Base-by-base conservation (phyloP, 345 rosid genomes). In the Salix udensis region DNA sequence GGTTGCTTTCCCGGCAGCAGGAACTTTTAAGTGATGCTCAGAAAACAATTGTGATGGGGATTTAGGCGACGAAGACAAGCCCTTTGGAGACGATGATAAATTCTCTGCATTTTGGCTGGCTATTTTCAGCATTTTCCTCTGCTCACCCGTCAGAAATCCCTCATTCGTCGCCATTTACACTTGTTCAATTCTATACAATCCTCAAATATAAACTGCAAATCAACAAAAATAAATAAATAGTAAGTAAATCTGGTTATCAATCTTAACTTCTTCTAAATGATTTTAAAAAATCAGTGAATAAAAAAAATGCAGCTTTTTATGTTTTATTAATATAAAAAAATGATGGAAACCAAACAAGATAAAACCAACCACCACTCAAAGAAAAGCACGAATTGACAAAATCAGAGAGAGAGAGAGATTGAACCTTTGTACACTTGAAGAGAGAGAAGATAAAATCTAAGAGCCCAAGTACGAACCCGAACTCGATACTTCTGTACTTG, bases 71-170 rank as follows among this genome's bases (percentile, higher is more conserved):
- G 85, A 72, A 14, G 79, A 78, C 74, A 75, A 50, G 68, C 23
- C 62, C 79, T 85, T 96, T 1, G 97, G 97, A 0, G 98, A 91
- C 3, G 96, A 92, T 2, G 98, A 91, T 79, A 87, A 71, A 42
- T 5, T 83, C 13, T 83, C 97, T 6, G 77, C 82, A 79, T 85
- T 93, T 72, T 81, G 87, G 68, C 89, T 87, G 1, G 99, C 98
- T 79, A 88, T 13, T 84, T 96, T 90, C 76, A 96, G 62, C 77
- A 74, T 85, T 58, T 96, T 92, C 91, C 98, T 86, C 86, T 96
- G 97, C 75, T 87, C 88, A 11, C 88, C 88, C 19, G 98, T 94
- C 78, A 96, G 84, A 75, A 93, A 88, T 30, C 93, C 97, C 83
- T 90, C 95, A 42, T 82, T 79, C 0, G 97, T 88, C 24, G 97